Evolutionary conservation across 2,329 filamentous ascomycete species (phyloP).

Genomic region (Colletotrichum simmondsii): DNA sequence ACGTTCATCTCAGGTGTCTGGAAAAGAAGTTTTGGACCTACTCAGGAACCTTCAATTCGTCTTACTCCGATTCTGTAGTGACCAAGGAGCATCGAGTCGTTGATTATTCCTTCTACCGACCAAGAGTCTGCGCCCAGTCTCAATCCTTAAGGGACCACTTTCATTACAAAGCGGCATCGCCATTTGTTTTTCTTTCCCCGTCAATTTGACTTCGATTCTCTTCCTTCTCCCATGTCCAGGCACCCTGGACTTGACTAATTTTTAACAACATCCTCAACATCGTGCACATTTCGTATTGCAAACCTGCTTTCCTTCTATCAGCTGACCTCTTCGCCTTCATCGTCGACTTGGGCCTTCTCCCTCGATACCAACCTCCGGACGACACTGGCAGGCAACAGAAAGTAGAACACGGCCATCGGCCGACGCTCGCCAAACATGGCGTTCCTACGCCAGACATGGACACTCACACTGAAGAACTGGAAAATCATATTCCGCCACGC

Average conservation of each 20-base stretch:
- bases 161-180: not conserved
- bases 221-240: not conserved
- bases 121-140: not conserved
- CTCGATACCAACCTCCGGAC: not conserved
- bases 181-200: not conserved
- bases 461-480: slow-evolving; percentile 71
- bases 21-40: not conserved
- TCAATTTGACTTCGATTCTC: not conserved
- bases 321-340: no score
- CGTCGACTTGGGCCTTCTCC: not conserved
- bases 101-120: not conserved
- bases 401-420: not conserved
- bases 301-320: not conserved
- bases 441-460: slow-evolving; percentile 68
- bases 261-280: not conserved
- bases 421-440: slow-evolving; percentile 52
- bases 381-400: not conserved
- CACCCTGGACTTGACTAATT: not conserved
- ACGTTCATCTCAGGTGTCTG: not conserved
- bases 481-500: slow-evolving; percentile 68
- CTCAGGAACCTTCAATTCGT: not conserved
- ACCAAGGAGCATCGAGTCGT: not conserved
- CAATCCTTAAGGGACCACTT: not conserved
- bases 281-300: not conserved
- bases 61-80: not conserved